phyloP scores from a whole-genome alignment of 2,329 filamentous ascomycete genomes.

The Endothia cerciana region DNA sequence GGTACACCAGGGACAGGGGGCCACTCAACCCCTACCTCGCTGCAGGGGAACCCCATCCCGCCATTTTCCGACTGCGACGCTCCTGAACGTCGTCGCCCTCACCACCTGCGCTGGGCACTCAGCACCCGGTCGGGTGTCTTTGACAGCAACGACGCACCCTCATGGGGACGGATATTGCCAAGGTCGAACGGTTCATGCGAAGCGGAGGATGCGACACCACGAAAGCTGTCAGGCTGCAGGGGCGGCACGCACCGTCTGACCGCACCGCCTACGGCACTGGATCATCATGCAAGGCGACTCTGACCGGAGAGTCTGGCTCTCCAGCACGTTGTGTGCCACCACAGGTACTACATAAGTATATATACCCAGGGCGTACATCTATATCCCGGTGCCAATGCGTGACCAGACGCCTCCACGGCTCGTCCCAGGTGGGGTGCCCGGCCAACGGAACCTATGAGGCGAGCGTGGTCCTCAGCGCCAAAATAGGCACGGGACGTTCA shows the following conservation, averaged over 20 bases:
- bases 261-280: neutral
- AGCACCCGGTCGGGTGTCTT: neutral
- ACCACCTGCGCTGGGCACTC: neutral
- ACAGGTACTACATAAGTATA: too few species aligned
- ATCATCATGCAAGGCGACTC: conserved; percentile 17
- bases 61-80: neutral
- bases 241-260: conserved; percentile 17
- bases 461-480: neutral
- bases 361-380: neutral
- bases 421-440: neutral
- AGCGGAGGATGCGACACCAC: neutral
- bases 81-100: neutral
- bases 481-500: conserved; percentile 22
- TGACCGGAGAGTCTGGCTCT: conserved; percentile 16
- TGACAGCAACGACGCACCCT: neutral
- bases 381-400: neutral
- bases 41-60: neutral
- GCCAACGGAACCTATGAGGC: neutral
- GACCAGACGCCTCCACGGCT: neutral
- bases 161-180: neutral
- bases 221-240: conserved; percentile 8
- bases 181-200: neutral
- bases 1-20: neutral
- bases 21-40: neutral
- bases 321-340: neutral